These are phyloP conservation scores for Yamadazyma sp. DNA, from an alignment of 805 yeast species.

Conservation along the genomic window DNA sequence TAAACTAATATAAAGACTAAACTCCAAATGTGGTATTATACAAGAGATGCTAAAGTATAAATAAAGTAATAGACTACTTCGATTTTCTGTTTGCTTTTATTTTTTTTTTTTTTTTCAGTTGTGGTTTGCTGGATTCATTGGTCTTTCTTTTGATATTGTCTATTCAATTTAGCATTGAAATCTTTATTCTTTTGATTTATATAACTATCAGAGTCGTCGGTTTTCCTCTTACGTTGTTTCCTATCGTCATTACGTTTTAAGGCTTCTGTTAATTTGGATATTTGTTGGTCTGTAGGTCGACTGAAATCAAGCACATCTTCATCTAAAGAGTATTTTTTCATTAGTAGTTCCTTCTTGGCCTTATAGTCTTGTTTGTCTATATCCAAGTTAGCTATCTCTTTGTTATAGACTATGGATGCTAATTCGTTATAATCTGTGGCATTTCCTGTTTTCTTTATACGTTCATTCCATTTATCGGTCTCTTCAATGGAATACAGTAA, in stretches of 20 bases:
- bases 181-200: constrained; percentile 73
- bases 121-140: not conserved
- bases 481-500: constrained; percentile 52
- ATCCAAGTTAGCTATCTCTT: constrained; percentile 40
- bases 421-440: constrained; percentile 41
- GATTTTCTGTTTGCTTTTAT: too few relatives aligned
- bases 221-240: constrained; percentile 26
- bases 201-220: constrained; percentile 36
- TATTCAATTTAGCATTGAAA: constrained; percentile 64
- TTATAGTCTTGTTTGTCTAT: constrained; percentile 42
- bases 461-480: constrained; percentile 58
- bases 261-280: constrained; percentile 13
- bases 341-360: not conserved
- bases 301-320: not conserved
- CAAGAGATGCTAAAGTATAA: too few relatives aligned
- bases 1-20: too few relatives aligned
- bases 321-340: not conserved
- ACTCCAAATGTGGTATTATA: too few relatives aligned
- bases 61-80: too few relatives aligned
- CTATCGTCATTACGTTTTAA: constrained; percentile 35
- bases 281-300: constrained; percentile 17
- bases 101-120: too few relatives aligned
- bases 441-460: not conserved
- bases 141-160: constrained; percentile 40
- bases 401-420: constrained; percentile 60